Percentiles rank a stretch among this genome's conserved stretches.
Conservation (phyloP, 192 early-diverging fungal species). For the Jimgerdemannia lactiflua region DNA sequence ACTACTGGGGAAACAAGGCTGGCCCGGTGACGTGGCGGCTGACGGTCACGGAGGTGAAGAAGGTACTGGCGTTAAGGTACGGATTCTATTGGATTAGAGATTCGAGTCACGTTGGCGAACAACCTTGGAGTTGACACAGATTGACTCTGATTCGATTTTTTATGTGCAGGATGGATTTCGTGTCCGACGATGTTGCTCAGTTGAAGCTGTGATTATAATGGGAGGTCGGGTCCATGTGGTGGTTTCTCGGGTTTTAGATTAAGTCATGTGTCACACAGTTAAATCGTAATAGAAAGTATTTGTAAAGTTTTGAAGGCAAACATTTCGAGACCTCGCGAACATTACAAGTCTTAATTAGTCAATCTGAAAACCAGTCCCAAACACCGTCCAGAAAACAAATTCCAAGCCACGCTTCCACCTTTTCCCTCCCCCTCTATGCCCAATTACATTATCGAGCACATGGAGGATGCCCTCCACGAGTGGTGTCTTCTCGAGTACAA, state of each 20-base stretch:
- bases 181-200: slow-evolving; percentile 49
- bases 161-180: slow-evolving; percentile 55
- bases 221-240: no score
- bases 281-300: no score
- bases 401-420: background rate
- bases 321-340: no score
- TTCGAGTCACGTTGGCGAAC: background rate
- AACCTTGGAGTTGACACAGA: background rate
- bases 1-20: slow-evolving; percentile 64
- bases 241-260: no score
- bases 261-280: no score
- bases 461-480: slow-evolving; percentile 69
- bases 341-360: no score
- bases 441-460: slow-evolving; percentile 75
- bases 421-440: background rate
- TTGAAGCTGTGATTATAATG: slow-evolving; percentile 25
- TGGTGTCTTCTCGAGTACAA: slow-evolving; percentile 76
- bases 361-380: no score
- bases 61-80: slow-evolving; percentile 62
- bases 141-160: background rate
- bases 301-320: no score
- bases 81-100: background rate
- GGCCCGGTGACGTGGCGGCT: slow-evolving; percentile 71
- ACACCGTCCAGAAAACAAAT: no score
- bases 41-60: slow-evolving; percentile 63